Percentiles rank a stretch among this genome's conserved stretches.
Conservation (phyloP, 2,329 filamentous ascomycete genomes). For the Calycina marina region DNA sequence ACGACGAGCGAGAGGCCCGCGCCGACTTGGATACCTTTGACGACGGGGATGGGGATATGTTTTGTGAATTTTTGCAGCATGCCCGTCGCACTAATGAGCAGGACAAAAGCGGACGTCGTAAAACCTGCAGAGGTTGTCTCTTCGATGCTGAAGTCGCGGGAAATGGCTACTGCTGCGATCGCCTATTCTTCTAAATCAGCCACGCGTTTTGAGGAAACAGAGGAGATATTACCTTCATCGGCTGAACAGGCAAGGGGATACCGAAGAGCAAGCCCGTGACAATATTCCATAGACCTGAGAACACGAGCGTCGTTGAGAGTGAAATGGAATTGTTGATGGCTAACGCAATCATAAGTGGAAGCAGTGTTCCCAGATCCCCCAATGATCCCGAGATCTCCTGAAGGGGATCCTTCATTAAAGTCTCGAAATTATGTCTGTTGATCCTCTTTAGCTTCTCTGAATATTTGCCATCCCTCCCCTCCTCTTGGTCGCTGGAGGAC, state of each 20-base stretch:
- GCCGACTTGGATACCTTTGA: conserved; percentile 90
- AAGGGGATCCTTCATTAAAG: conserved; percentile 39
- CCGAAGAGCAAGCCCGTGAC: conserved; percentile 71
- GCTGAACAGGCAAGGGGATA: conserved; percentile 81
- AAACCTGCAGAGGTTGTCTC: conserved; percentile 74
- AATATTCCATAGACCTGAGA: conserved; percentile 79
- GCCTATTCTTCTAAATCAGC: conserved; percentile 41
- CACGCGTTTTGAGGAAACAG: not conserved
- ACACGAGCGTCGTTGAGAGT: conserved; percentile 70
- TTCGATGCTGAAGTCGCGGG: conserved; percentile 46
- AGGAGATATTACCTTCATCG: conserved; percentile 46
- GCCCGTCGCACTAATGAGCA: conserved; percentile 66
- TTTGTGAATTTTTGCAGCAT: conserved; percentile 58
- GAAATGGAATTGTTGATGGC: conserved; percentile 66
- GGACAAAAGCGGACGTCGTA: conserved; percentile 58
- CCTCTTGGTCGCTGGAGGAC: no score
- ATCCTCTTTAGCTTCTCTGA: conserved; percentile 3
- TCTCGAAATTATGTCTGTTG: conserved; percentile 36
- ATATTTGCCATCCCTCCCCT: no score
- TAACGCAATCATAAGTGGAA: conserved; percentile 80
- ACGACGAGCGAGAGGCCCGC: conserved; percentile 74
- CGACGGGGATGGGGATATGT: conserved; percentile 62
- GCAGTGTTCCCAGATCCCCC: conserved; percentile 78
- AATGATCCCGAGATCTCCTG: conserved; percentile 78
- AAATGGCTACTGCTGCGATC: conserved; percentile 80